Base-by-base conservation (phyloP, 2,329 filamentous ascomycete genomes). In the Colletotrichum cordylinicola region DNA sequence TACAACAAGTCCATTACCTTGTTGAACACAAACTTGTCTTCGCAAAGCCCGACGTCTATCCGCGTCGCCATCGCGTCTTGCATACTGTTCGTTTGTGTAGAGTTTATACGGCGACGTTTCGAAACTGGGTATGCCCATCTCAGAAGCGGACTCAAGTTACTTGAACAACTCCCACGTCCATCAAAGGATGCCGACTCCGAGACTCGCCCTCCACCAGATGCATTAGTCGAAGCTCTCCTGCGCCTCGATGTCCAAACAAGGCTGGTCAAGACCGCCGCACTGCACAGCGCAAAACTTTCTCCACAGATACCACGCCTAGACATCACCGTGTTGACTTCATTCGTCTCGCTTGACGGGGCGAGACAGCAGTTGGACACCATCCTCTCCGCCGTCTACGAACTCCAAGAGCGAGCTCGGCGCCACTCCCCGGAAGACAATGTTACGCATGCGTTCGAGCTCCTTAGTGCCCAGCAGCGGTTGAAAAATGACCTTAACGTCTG, bases 181-280 rank as follows among this genome's bases (percentile, higher is more conserved):
- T 27, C 27, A 0, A 61, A 61, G 18, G 18, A 24, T 0, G 0
- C 27, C 29, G 0, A 35, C 77, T 66, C 8, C 18, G 33, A 43
- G 0, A 31, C 39, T 16, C 67, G 6, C 80, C 80, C 1, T 78
- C 6, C 83, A 1, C 87, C 90, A 60, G 82, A 85, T 52, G 87
- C 84, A 81, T 85, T 90, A 18, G 76, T 85, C 4, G 86, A 88
- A 72, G 83, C 82, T 3, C 87, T 90, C 37, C 79, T 80, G 1
- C 80, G 82, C 31, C 76, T 84, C 6, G 80, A 82, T 48, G 70
- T 84, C 4, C 81, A 82, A 71, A 70, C 79, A 15, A 78, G 79
- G n/a, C 78, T 82, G 6, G 79, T 81, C 24, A 74, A 61, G 35
- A 21, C n/a, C 43, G 12, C 43, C 43, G 43, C n/a, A 6, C 43